Base-by-base conservation (phyloP, 2,329 filamentous ascomycete genomes). In the Pseudogymnoascus sp. region DNA sequence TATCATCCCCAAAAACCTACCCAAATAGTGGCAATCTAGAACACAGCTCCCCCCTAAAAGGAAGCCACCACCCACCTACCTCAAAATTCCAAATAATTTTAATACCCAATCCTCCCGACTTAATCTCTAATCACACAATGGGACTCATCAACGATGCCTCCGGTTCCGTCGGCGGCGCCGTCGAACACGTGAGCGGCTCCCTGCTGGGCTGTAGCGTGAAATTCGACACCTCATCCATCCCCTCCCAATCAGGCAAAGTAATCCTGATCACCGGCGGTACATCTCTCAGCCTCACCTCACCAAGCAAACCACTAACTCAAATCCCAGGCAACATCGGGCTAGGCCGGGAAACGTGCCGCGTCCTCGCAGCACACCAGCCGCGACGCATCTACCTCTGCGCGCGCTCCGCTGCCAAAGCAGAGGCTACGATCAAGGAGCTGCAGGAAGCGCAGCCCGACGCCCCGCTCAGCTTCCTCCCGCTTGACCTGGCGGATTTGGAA, bases 181-280 rank as follows among this genome's bases (percentile, higher is more conserved):
- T 30, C 45, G 25, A 30, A 19, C 25, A 55, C 25, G 28, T 33
- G 45, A 33, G 45, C 45, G 45, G 45, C 45, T 6, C 45, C n/a
- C 45, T 55, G 25, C 45, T 55, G 45, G n/a, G 25, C 45, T 19
- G 5, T 11, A 12, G 33, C 33, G 58, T 39, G 6, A 60, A 60
- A 36, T 76, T 76, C 65, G 70, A 72, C 14, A 69, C 72, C 1
- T 67, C 63, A 23, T 73, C 76, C 49, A 75, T 79, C 22, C 75
- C 76, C 3, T 67, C 70, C 30, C 71, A 78, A 1, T 58, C 66
- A 2, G 74, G 72, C 12, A 78, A 79, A 63, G 75, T 77, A 11
- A 77, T 81, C 60, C 71, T 82, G 23, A 73, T 82, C 36, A 82
- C 79, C 0, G 79, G 79, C 45, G 79, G 68, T 66, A 65, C n/a